A percentile compares a stretch with the other conserved stretches of the same genome.
Conservation (phyloP, 208 protist species). For the Leishmania lainsoni region DNA sequence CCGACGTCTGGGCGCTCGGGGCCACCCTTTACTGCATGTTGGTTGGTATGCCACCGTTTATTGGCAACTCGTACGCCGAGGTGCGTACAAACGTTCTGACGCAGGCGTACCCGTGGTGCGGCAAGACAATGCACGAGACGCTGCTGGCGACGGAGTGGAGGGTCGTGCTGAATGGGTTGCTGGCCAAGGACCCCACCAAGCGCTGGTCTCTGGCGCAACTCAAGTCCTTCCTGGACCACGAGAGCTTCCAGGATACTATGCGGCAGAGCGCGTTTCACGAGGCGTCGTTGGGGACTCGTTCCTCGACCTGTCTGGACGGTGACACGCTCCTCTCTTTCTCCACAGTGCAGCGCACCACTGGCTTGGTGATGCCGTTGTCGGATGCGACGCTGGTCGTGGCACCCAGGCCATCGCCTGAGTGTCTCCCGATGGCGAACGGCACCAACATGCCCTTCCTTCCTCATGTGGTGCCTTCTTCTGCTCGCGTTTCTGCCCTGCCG, state of each 20-base stretch:
- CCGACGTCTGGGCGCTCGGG: conserved; percentile 84
- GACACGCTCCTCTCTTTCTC: neutral
- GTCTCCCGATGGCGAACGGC: conserved; percentile 1
- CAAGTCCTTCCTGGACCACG: conserved; percentile 54
- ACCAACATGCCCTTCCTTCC: neutral
- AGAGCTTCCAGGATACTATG: conserved; percentile 37
- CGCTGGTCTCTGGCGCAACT: conserved; percentile 66
- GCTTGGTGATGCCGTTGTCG: neutral
- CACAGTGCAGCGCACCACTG: neutral
- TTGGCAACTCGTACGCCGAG: conserved; percentile 45
- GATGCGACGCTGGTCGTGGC: neutral
- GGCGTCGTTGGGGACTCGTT: neutral
- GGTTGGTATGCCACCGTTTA: conserved; percentile 70
- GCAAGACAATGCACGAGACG: conserved; percentile 27
- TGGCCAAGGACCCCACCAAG: conserved; percentile 64
- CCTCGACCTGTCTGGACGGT: neutral
- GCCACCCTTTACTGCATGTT: conserved; percentile 86
- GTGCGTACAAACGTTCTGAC: conserved; percentile 45
- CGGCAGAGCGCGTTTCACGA: conserved; percentile 10
- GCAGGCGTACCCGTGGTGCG: conserved; percentile 50
- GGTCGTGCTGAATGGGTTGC: conserved; percentile 63
- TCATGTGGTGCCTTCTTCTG: neutral
- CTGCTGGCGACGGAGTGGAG: conserved; percentile 48
- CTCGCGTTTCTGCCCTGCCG: conserved; percentile 6
- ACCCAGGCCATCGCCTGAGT: neutral